These are phyloP conservation scores for Vigna nakashimae DNA, from an alignment of 306 rosid genomes.

Conservation along the genomic window DNA sequence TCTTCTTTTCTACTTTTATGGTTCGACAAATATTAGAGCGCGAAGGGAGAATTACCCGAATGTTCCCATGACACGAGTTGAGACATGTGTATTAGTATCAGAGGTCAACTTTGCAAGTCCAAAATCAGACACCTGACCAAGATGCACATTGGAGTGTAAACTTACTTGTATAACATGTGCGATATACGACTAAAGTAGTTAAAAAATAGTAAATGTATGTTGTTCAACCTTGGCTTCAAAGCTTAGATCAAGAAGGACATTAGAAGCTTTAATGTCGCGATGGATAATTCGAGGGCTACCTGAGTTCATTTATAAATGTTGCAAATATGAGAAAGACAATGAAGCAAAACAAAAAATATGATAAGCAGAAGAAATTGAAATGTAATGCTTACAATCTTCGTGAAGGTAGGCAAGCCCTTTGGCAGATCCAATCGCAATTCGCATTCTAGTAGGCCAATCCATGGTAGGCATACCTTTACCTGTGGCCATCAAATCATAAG, in stretches of 20 bases:
- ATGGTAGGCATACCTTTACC: slow-evolving; percentile 65
- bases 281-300: slow-evolving; percentile 80
- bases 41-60: slow-evolving; percentile 60
- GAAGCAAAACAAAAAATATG: not conserved
- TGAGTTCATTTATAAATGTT: slow-evolving; percentile 31
- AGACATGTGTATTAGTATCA: slow-evolving; percentile 76
- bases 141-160: not conserved
- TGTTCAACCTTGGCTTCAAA: slow-evolving; percentile 77
- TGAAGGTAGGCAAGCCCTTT: slow-evolving; percentile 89
- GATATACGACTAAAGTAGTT: not conserved
- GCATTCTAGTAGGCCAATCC: slow-evolving; percentile 77
- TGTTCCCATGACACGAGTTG: slow-evolving; percentile 89
- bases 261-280: slow-evolving; percentile 79
- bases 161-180: not conserved
- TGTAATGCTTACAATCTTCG: slow-evolving; percentile 70
- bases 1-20: not conserved
- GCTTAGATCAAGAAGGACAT: slow-evolving; percentile 69
- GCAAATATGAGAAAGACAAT: not conserved
- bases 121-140: slow-evolving; percentile 75
- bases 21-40: not conserved
- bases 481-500: slow-evolving; percentile 38
- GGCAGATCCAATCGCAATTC: slow-evolving; percentile 79
- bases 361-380: not conserved
- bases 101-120: slow-evolving; percentile 78
- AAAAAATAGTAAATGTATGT: not conserved